Percentiles rank a stretch among this genome's conserved stretches.
Conservation (phyloP, 345 rosid species). For the Chamaenerion angustifolium region DNA sequence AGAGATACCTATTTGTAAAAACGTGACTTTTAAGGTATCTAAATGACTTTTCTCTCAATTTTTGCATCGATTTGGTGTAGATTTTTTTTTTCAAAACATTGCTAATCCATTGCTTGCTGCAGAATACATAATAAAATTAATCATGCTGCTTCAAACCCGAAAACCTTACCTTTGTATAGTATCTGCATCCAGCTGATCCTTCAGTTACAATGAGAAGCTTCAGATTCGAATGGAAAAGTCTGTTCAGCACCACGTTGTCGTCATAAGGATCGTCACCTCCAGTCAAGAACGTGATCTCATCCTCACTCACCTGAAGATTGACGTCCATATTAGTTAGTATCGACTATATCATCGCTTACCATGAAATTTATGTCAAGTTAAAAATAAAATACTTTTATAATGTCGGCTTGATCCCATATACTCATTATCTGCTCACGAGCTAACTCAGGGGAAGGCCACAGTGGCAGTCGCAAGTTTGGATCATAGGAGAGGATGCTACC, state of each 20-base stretch:
- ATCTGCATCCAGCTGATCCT: constrained; percentile 87
- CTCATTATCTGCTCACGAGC: constrained; percentile 77
- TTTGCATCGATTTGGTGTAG: constrained; percentile 16
- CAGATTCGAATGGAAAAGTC: constrained; percentile 64
- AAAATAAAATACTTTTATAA: constrained; percentile 54
- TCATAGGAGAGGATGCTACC: constrained; percentile 89
- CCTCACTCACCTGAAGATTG: constrained; percentile 67
- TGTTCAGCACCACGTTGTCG: constrained; percentile 49
- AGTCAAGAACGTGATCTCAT: constrained; percentile 70
- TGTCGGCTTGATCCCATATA: constrained; percentile 83
- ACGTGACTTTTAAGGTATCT: no score
- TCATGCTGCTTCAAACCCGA: neutral
- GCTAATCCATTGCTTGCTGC: neutral
- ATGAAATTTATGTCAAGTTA: neutral
- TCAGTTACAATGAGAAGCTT: constrained; percentile 86
- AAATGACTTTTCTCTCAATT: no score
- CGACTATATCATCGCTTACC: neutral
- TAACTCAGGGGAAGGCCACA: constrained; percentile 87
- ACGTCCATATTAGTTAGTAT: constrained; percentile 1
- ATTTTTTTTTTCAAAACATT: neutral
- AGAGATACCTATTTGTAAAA: no score
- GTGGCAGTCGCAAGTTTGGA: constrained; percentile 77
- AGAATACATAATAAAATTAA: neutral
- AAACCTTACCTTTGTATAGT: constrained; percentile 61
- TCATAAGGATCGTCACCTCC: constrained; percentile 54